Evolutionary conservation across 805 yeast species (phyloP), one percentile per base, ranked within the genome.

Genomic region (Sungouiella thailandica): DNA sequence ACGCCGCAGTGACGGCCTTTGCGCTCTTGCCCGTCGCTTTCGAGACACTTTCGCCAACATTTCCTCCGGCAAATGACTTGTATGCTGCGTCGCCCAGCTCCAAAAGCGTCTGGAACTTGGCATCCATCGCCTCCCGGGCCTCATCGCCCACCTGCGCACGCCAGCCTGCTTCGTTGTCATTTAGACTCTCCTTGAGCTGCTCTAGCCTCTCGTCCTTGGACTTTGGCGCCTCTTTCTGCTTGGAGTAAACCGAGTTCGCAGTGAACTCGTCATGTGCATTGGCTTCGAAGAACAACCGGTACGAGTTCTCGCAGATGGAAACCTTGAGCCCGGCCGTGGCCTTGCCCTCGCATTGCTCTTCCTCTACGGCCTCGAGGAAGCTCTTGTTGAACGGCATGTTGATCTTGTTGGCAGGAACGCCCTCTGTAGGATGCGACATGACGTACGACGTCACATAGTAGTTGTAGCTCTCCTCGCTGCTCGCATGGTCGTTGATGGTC

Each of bases 341-440:
- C 26, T 71, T 68, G 9, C 90, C 94, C 34, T 76, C 80, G 35
- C 76, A 62, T 40, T 62, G 65, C 12, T 75, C 82, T 34, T 70
- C 76, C 28, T 67, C 79, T 8, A 75, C 74, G 31, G 64, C 70
- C 29, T 77, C 76, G 29, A 79, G 60, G 34, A 68, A 71, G 4
- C 74, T 55, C 46, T 78, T 81, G 44, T 85, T 64, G 58, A 90
- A 83, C 17, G 97, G 97, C 58, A 86, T 68, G 42, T 74, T 73
- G 35, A 93, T 73, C 45, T 78, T 78, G 27, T 83, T 78, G 13
- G 85, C 76, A 12, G 87, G 80, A 12, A 93, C 83, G 19, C 97
- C 97, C 58, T 93, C 99, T 2, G 99, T 93, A 24, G 98, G 97
- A 50, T 87, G 95, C 3, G 95, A 83, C 84, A 93, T 83, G 27